Evolutionary conservation across 495 filamentous ascomycete species (phyloP), one percentile per base, ranked within the genome.

Genomic region (Penicillium salamii): DNA sequence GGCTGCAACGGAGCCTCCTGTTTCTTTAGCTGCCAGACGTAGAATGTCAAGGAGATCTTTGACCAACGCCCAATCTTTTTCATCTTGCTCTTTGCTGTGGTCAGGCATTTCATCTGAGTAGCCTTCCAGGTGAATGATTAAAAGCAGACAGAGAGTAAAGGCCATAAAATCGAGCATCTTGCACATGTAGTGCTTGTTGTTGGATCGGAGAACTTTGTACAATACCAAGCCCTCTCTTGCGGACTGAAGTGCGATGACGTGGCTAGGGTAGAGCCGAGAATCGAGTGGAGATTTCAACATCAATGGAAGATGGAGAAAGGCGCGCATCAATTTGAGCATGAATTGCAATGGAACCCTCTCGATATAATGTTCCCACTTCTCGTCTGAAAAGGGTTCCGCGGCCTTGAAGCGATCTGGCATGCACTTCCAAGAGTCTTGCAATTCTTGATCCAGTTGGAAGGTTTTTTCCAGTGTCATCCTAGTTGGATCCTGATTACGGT

Each of bases 131-230:
- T 78, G 69, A 12, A 81, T 63, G 14, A 78, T 54, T 17, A 83
- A 52, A 8, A 80, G 56, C 50, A 81, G 69, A 3, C 77, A 68
- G 11, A 72, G 66, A 0, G 69, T 80, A 57, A 83, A 82, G 9
- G 67, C 77, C 50, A 79, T 64, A 46, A 81, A 83, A 50, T 83
- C 79, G 18, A 76, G 61, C 14, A 78, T 55, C 39, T 81, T 79
- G 65, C 79, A 80, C 24, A 75, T 49, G 48, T 71, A 74, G 13
- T 70, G 64, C 21, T 62, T 59, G 9, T 55, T 58, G 5, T 51
- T 59, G 5, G 62, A 45, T 26, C 79, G 74, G 13, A 82, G 49
- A 3, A 58, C 45, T 32, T 68, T 70, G 54, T 77, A 83, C 7
- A 67, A 39, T 3, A 43, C 52, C 12, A 82, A 59, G 26, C 75